Conservation (phyloP, 2,329 filamentous ascomycete genomes). For the Aureobasidium sp. region DNA sequence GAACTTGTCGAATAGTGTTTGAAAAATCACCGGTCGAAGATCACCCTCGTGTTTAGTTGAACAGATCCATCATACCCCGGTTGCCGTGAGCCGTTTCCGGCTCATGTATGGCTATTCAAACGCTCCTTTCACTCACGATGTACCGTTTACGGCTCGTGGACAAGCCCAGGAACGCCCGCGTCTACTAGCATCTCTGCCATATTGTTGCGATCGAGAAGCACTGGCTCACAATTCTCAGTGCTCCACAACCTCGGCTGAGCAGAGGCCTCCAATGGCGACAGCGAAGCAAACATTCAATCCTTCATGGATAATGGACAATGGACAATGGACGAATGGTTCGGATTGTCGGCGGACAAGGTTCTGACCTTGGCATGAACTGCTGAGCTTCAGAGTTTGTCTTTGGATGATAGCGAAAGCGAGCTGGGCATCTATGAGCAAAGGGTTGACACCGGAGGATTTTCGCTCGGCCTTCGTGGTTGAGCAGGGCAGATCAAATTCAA, state of each 20-base stretch:
- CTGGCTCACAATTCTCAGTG: not conserved
- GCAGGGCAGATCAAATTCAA: not conserved
- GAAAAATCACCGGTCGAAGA: not conserved
- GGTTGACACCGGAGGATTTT: not conserved
- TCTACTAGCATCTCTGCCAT: not conserved
- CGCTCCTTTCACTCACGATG: not conserved
- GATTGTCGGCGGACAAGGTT: not conserved
- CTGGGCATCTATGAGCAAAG: not conserved
- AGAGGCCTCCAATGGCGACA: not conserved
- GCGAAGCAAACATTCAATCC: not conserved
- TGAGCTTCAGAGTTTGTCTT: not conserved
- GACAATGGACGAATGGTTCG: not conserved
- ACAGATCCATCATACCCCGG: not conserved
- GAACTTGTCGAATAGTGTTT: not conserved
- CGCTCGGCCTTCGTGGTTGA: not conserved
- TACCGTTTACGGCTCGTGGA: not conserved
- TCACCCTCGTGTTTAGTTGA: not conserved
- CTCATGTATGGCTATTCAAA: not conserved
- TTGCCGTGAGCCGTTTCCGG: constrained; percentile 6
- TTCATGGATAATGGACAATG: not conserved
- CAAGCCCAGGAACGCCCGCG: constrained; percentile 2
- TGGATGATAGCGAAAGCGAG: not conserved
- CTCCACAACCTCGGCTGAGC: not conserved
- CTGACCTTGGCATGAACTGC: not conserved
- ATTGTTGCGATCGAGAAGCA: not conserved